A percentile compares a stretch with the other conserved stretches of the same genome.
These are phyloP conservation scores for Nemania abortiva DNA, from an alignment of 2,329 filamentous ascomycete genomes.

Conservation along the genomic window DNA sequence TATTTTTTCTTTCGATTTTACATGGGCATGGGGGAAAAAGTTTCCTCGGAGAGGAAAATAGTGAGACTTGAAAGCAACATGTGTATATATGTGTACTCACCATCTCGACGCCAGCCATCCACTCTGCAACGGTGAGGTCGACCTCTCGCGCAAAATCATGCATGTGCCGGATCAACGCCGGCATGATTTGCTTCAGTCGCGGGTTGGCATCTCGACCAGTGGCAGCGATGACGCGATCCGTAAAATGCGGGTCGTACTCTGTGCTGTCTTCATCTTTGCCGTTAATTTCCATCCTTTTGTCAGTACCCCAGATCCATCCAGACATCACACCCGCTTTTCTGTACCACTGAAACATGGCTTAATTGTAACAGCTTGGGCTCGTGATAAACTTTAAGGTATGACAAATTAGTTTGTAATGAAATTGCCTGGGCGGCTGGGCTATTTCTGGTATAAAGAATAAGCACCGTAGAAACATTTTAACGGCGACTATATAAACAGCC, in stretches of 20 bases:
- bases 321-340: neutral
- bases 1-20: neutral
- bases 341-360: neutral
- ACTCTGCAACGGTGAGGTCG: constrained; percentile 83
- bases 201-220: constrained; percentile 79
- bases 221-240: constrained; percentile 76
- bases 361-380: neutral
- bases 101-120: constrained; percentile 75
- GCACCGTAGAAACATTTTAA: neutral
- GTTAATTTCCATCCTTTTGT: constrained; percentile 3
- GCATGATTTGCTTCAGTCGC: constrained; percentile 75
- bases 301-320: neutral
- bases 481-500: neutral
- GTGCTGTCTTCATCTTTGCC: neutral
- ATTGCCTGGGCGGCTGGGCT: too few relatives aligned
- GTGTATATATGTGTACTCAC: constrained; percentile 53
- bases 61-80: neutral
- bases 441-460: neutral
- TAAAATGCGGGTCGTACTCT: constrained; percentile 65
- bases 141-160: constrained; percentile 86
- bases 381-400: neutral
- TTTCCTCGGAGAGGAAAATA: neutral
- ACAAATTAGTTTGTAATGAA: too few relatives aligned
- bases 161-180: constrained; percentile 76
- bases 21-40: neutral